Percentiles rank a stretch among this genome's conserved stretches.
Evolutionary conservation across 1,139 yeast genomes (phyloP).

Genomic region (Arxiozyma heterogenica): DNA sequence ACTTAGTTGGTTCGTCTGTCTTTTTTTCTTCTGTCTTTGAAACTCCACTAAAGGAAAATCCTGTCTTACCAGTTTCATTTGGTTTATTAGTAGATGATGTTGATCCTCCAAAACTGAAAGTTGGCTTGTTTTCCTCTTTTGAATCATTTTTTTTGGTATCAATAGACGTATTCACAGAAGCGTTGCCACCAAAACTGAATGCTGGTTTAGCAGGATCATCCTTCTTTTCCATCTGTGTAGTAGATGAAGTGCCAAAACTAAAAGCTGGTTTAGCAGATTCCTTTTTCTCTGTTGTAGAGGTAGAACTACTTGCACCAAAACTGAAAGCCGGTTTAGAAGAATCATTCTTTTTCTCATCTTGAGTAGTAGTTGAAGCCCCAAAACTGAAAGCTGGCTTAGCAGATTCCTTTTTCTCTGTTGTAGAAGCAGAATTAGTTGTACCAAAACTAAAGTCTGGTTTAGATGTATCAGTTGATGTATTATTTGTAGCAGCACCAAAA

Average conservation of each 20-base stretch:
- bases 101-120: slow-evolving; percentile 4
- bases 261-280: slow-evolving; percentile 13
- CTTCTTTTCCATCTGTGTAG: slow-evolving; percentile 11
- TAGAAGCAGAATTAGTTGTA: background rate
- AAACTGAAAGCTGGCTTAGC: slow-evolving; percentile 15
- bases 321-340: slow-evolving; percentile 1
- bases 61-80: slow-evolving; percentile 8
- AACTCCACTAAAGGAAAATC: slow-evolving; percentile 14
- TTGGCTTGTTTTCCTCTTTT: background rate
- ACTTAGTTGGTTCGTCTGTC: slow-evolving; percentile 7
- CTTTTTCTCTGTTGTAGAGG: background rate
- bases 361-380: slow-evolving; percentile 10
- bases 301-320: slow-evolving; percentile 5
- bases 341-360: slow-evolving; percentile 12
- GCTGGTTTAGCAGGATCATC: slow-evolving; percentile 6
- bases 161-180: too few relatives aligned
- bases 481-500: slow-evolving; percentile 11
- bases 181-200: slow-evolving; percentile 3
- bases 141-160: slow-evolving; percentile 2
- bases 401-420: background rate
- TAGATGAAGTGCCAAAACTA: slow-evolving; percentile 10
- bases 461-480: slow-evolving; percentile 9
- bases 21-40: slow-evolving; percentile 7
- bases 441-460: slow-evolving; percentile 4
- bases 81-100: background rate